Evolutionary conservation across 2,329 filamentous ascomycete species (phyloP).

Genomic region (Fusarium phyllophilum): DNA sequence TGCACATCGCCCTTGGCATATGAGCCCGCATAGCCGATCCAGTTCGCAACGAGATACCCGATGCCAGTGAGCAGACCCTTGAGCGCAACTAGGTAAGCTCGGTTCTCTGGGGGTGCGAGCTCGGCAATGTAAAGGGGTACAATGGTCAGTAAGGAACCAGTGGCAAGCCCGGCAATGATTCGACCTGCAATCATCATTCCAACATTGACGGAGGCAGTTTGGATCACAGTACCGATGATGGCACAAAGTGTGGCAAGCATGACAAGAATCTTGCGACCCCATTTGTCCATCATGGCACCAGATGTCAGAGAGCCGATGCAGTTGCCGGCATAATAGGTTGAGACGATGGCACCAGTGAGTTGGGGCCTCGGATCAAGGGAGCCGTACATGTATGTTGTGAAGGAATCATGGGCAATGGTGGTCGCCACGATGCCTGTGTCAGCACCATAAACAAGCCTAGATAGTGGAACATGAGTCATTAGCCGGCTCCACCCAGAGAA

Average conservation of each 20-base stretch:
- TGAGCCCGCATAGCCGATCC: neutral
- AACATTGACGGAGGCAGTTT: neutral
- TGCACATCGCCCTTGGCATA: neutral
- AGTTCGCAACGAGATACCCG: neutral
- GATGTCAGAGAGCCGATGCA: neutral
- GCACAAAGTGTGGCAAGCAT: neutral
- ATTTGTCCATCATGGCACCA: neutral
- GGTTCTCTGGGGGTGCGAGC: neutral
- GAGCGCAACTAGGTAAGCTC: neutral
- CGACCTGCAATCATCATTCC: neutral
- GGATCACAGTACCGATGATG: neutral
- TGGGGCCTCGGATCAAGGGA: neutral
- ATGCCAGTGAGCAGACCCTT: neutral
- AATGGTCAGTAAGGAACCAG: neutral
- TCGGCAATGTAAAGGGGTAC: neutral
- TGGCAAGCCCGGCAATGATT: neutral
- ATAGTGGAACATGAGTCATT: neutral
- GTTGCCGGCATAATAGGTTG: neutral
- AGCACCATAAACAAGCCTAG: neutral
- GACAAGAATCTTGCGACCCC: neutral
- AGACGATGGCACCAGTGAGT: neutral
- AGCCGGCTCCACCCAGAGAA: fast-evolving
- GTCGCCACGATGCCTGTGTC: neutral
- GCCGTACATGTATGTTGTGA: neutral
- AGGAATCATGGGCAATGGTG: neutral